Percentiles rank a stretch among this genome's conserved stretches.
These are phyloP conservation scores for Nannizziopsis barbatae DNA, from an alignment of 2,329 filamentous ascomycete genomes.

Conservation along the genomic window DNA sequence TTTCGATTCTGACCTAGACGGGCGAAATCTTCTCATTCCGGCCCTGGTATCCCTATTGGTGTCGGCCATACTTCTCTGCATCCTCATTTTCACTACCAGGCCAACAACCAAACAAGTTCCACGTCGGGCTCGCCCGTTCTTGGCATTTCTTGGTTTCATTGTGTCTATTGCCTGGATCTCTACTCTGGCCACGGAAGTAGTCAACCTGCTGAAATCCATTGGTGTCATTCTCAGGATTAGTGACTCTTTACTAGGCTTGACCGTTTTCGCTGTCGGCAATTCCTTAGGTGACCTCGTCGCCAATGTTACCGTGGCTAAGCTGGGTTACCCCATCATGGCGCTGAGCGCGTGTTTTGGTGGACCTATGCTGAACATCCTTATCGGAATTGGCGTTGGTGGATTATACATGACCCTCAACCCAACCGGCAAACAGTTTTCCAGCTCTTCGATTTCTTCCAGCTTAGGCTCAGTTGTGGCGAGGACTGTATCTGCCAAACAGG, in stretches of 20 bases:
- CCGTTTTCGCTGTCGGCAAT: slow-evolving; percentile 93
- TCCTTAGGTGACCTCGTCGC: slow-evolving; percentile 88
- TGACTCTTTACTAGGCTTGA: slow-evolving; percentile 87
- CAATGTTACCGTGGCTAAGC: slow-evolving; percentile 81
- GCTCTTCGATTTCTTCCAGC: slow-evolving; percentile 37
- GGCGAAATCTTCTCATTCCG: slow-evolving; percentile 45
- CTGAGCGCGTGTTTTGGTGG: slow-evolving; percentile 92
- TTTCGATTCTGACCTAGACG: slow-evolving; percentile 47
- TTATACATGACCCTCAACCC: slow-evolving; percentile 75
- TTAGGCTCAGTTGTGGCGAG: slow-evolving; percentile 10
- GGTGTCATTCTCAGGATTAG: slow-evolving; percentile 87
- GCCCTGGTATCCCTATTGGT: slow-evolving; percentile 54
- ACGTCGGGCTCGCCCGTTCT: slow-evolving; percentile 61
- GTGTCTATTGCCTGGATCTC: slow-evolving; percentile 95
- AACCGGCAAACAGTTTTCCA: slow-evolving; percentile 58
- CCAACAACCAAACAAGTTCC: slow-evolving; percentile 46
- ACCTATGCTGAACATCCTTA: slow-evolving; percentile 90
- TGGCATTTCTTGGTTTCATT: slow-evolving; percentile 81
- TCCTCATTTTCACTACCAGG: slow-evolving; percentile 52
- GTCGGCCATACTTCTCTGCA: slow-evolving; percentile 55
- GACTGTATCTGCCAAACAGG: slow-evolving; percentile 7
- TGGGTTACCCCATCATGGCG: slow-evolving; percentile 96
- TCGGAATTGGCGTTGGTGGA: slow-evolving; percentile 86
- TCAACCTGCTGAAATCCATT: slow-evolving; percentile 83
- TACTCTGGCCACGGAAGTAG: slow-evolving; percentile 88